phyloP scores from a whole-genome alignment of 306 rosid genomes.

The Rosa chinensis region DNA sequence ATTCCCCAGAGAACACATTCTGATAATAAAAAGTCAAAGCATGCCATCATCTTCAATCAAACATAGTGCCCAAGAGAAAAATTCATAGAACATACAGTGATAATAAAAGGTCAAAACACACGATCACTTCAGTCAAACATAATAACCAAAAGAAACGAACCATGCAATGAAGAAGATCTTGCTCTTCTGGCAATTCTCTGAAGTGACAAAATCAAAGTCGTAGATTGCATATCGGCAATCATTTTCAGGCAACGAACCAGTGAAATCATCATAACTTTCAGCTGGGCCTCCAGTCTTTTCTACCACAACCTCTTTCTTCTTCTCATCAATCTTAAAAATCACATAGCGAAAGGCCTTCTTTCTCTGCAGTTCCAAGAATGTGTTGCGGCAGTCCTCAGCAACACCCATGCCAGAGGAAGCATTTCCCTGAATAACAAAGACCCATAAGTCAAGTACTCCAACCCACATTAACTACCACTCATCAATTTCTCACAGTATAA shows the following conservation, averaged over 20 bases:
- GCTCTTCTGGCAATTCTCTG: conserved; percentile 86
- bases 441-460: conserved; percentile 18
- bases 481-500: neutral
- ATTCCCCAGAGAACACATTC: neutral
- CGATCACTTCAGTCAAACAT: neutral
- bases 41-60: neutral
- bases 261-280: conserved; percentile 74
- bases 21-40: neutral
- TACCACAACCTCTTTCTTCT: conserved; percentile 71
- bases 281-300: conserved; percentile 82
- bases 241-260: conserved; percentile 73
- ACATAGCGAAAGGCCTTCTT: conserved; percentile 77
- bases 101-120: neutral
- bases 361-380: conserved; percentile 69
- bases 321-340: conserved; percentile 80
- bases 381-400: conserved; percentile 58
- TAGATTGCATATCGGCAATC: conserved; percentile 81
- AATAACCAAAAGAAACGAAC: conserved; percentile 44
- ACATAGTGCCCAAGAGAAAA: neutral
- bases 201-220: conserved; percentile 70
- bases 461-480: neutral
- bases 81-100: neutral
- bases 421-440: conserved; percentile 43
- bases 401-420: conserved; percentile 86
- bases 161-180: conserved; percentile 74